These are phyloP conservation scores for Zygosaccharomyces pseudorouxii DNA, from an alignment of 805 yeast genomes.

Conservation along the genomic window DNA sequence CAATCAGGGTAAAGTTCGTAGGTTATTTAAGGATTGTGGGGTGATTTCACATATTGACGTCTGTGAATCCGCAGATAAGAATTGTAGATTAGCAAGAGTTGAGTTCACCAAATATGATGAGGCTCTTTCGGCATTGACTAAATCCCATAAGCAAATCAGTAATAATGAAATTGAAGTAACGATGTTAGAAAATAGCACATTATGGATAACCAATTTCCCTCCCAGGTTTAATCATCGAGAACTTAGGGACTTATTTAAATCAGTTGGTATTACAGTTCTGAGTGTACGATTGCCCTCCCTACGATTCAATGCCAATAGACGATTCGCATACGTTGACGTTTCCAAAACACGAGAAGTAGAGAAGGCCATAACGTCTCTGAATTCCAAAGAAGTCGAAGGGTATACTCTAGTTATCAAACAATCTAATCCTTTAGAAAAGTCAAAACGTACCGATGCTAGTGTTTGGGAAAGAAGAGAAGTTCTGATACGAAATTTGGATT, in stretches of 20 bases:
- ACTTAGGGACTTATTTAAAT: constrained; percentile 40
- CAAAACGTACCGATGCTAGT: constrained; percentile 42
- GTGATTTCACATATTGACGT: constrained; percentile 38
- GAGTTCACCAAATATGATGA: constrained; percentile 50
- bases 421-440: constrained; percentile 52
- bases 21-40: constrained; percentile 61
- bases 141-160: constrained; percentile 45
- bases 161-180: constrained; percentile 44
- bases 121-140: constrained; percentile 57
- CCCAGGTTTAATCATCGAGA: constrained; percentile 43
- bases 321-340: constrained; percentile 73
- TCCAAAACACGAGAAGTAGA: constrained; percentile 40
- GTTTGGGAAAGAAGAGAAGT: constrained; percentile 53
- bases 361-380: constrained; percentile 39
- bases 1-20: constrained; percentile 38
- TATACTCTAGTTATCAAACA: constrained; percentile 51
- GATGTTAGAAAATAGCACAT: constrained; percentile 44
- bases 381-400: constrained; percentile 39
- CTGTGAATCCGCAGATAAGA: constrained; percentile 17
- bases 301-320: constrained; percentile 47
- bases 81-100: constrained; percentile 43
- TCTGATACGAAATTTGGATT: constrained; percentile 50
- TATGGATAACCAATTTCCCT: constrained; percentile 76
- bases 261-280: constrained; percentile 38
- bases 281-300: constrained; percentile 63